Conservation (phyloP, 805 yeast species). For the Wickerhamiella bombiphila region DNA sequence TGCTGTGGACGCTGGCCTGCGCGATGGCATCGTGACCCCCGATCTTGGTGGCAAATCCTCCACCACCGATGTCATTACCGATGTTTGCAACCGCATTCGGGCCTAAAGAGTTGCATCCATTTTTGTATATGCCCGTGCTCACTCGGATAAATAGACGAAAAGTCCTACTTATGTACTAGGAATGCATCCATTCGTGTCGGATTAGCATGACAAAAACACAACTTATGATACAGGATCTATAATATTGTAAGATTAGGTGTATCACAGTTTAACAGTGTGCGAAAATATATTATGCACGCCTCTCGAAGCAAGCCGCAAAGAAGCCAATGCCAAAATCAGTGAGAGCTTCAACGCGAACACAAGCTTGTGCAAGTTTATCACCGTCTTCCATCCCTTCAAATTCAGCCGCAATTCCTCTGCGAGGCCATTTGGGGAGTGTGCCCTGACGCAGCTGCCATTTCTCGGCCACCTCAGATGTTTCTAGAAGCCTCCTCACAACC, state of each 20-base stretch:
- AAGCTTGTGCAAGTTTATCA: constrained; percentile 56
- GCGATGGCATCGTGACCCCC: constrained; percentile 73
- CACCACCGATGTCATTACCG: constrained; percentile 79
- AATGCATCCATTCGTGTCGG: too few species aligned
- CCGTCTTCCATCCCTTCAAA: constrained; percentile 35
- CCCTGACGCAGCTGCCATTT: constrained; percentile 52
- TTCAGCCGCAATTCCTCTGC: constrained; percentile 67
- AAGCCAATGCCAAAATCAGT: constrained; percentile 98
- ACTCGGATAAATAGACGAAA: too few species aligned
- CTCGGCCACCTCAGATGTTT: constrained; percentile 45
- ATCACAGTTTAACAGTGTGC: too few species aligned
- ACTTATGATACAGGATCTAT: too few species aligned
- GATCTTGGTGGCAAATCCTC: constrained; percentile 86
- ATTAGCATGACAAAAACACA: too few species aligned
- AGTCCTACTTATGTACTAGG: too few species aligned
- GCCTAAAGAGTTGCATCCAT: too few species aligned
- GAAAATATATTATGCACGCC: too few species aligned
- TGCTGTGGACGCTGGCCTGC: constrained; percentile 88
- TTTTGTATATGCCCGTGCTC: too few species aligned
- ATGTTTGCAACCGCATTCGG: too few species aligned
- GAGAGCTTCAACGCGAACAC: constrained; percentile 72
- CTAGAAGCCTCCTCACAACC: constrained; percentile 66
- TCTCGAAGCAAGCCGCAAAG: constrained; percentile 84
- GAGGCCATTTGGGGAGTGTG: constrained; percentile 75
- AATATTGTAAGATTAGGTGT: too few species aligned